Percentiles rank a stretch among this genome's conserved stretches.
phyloP scores from a whole-genome alignment of 306 rosid species.

The Vigna trinervia region DNA sequence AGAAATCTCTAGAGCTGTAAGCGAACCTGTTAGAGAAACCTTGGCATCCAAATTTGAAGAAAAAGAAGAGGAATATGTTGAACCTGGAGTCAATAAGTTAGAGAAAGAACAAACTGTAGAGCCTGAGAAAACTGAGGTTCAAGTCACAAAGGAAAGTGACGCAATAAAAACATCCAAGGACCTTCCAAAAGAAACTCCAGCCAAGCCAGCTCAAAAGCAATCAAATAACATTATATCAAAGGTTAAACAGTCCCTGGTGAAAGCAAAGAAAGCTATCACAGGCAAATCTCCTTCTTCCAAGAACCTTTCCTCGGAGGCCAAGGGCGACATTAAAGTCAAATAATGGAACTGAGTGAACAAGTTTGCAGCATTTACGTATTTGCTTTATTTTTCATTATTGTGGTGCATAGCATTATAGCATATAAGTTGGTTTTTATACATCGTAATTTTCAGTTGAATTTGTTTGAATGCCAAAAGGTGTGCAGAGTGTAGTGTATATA shows the following conservation, averaged over 20 bases:
- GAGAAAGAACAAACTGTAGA: constrained; percentile 53
- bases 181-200: constrained; percentile 60
- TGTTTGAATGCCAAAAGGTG: constrained; percentile 56
- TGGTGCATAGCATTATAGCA: constrained; percentile 49
- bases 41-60: constrained; percentile 59
- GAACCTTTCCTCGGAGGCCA: constrained; percentile 60
- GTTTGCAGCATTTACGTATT: constrained; percentile 49
- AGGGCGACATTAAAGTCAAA: constrained; percentile 75
- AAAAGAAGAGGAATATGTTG: constrained; percentile 50
- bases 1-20: constrained; percentile 48
- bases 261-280: constrained; percentile 83
- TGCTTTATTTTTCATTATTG: constrained; percentile 35
- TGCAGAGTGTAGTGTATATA: constrained; percentile 63
- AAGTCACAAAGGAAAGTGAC: constrained; percentile 53
- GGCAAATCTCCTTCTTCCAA: constrained; percentile 84
- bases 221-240: constrained; percentile 73
- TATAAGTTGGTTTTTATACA: constrained; percentile 41
- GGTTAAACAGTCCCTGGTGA: constrained; percentile 82
- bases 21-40: constrained; percentile 53
- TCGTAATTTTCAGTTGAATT: constrained; percentile 52
- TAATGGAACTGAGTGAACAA: constrained; percentile 44
- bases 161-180: constrained; percentile 52
- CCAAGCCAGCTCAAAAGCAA: constrained; percentile 69
- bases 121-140: constrained; percentile 54
- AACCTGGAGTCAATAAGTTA: constrained; percentile 30